Evolutionary conservation across 2,329 filamentous ascomycete genomes (phyloP), one percentile per base, ranked within the genome.

Genomic region (Hortaea sp.): DNA sequence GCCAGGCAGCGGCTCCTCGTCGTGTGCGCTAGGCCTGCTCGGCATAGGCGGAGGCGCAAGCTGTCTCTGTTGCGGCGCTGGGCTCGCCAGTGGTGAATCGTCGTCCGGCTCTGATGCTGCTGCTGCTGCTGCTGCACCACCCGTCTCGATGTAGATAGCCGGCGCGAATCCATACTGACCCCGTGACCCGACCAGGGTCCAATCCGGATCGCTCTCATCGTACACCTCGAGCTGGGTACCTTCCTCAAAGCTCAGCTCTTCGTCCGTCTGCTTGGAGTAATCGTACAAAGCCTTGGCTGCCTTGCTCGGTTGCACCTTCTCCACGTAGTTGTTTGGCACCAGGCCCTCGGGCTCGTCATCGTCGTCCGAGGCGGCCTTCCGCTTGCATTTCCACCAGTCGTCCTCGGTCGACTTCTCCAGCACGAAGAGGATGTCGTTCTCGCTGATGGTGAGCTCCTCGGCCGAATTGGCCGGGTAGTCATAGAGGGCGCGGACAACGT

Each of bases 311-410:
- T 76, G 70, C 48, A 82, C 82, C 81, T 94, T 81, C 72, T 95
- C 84, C 47, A 98, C 77, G 65, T 98, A 98, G 66, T 95, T 98
- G 63, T 85, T 89, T 10, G 92, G 92, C 49, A 98, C 82, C 62
- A 95, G 69, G 49, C 89, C 89, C 57, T 88, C 81, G 3, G 89
- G 89, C 68, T 95, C 89, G 39, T 95, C 89, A 38, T 94, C 88
- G 39, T 94, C 88, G 34, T 89, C 85, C n/a, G 57, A 58, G 28
- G 73, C 76, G 30, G 78, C 78, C 53, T 88, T 88, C 74, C 92
- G 94, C 75, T 94, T 95, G 74, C 94, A 95, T 41, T 85, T 88
- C 92, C 92, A 97, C 92, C 92, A 97, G 63, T 88, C 81, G 65
- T 85, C 83, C 11, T 74, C 71, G 41, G 65, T 61, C 54, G 80